phyloP scores from a whole-genome alignment of 106 monocot genomes.

The Allium sativum region DNA sequence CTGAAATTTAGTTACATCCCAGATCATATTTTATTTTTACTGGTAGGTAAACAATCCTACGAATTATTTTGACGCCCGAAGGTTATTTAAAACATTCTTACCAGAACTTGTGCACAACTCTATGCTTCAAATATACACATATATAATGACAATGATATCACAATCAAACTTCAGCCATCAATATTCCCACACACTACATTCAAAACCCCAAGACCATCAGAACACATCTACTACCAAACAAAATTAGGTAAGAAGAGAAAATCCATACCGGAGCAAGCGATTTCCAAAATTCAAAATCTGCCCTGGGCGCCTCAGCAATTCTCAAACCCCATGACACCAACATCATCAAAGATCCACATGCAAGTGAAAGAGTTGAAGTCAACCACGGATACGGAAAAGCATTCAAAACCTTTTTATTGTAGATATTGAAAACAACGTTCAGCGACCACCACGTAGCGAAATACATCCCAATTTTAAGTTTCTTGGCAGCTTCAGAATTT shows the following conservation, averaged over 20 bases:
- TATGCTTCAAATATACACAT: no score
- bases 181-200: neutral
- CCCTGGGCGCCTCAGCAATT: conserved; percentile 18
- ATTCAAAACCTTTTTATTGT: conserved; percentile 97
- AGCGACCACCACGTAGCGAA: conserved; percentile 97
- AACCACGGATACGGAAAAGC: conserved; percentile 85
- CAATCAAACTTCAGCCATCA: no score
- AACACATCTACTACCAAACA: no score
- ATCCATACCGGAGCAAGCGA: conserved; percentile 61
- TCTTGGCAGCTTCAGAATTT: conserved; percentile 28
- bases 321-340: conserved; percentile 17
- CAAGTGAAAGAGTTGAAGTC: conserved; percentile 27
- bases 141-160: no score
- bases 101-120: no score
- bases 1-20: no score
- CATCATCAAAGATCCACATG: conserved; percentile 26
- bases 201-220: neutral
- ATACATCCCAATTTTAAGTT: conserved; percentile 75
- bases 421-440: conserved; percentile 96
- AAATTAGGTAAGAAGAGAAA: neutral
- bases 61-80: no score
- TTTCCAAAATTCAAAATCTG: conserved; percentile 63
- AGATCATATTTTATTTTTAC: no score
- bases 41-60: no score
- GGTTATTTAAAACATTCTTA: no score